Evolutionary conservation across 1,284 basidiomycete species (phyloP).

Genomic region (Ceratobasidium sp.): DNA sequence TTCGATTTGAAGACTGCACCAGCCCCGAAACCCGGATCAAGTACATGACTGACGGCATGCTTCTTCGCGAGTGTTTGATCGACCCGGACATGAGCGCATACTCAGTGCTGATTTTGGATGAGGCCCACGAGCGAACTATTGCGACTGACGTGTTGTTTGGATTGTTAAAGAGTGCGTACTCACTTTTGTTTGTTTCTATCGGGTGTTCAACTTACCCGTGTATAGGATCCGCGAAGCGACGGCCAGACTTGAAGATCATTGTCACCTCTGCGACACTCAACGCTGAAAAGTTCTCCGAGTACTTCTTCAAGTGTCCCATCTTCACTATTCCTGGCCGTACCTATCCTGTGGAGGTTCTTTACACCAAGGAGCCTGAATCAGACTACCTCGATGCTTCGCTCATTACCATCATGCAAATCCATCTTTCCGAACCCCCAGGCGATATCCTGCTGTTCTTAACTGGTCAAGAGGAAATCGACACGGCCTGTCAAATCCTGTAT

Average conservation of each 20-base stretch:
- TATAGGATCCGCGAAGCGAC: constrained; percentile 89
- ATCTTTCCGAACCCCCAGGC: constrained; percentile 95
- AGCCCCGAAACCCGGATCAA: constrained; percentile 98
- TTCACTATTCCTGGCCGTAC: constrained; percentile 99
- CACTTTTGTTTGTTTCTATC: background rate
- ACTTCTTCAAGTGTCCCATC: constrained; percentile 98
- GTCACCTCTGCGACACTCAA: constrained; percentile 99
- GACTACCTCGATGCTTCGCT: constrained; percentile 98
- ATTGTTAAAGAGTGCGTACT: constrained; percentile 85
- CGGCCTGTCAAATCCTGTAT: constrained; percentile 93
- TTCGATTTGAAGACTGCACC: constrained; percentile 99
- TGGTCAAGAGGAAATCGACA: constrained; percentile 99
- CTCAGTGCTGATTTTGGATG: constrained; percentile 97
- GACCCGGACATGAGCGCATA: constrained; percentile 94
- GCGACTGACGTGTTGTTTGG: constrained; percentile 98
- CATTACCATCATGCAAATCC: constrained; percentile 99
- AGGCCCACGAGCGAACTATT: constrained; percentile 98
- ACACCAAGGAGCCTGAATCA: constrained; percentile 98
- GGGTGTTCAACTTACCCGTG: constrained; percentile 46
- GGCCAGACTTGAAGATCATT: constrained; percentile 95
- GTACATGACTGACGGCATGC: constrained; percentile 99
- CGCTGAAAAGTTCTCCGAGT: constrained; percentile 98
- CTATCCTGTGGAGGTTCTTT: constrained; percentile 97
- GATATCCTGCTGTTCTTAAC: constrained; percentile 97
- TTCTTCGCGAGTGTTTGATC: constrained; percentile 94